Evolutionary conservation across 305 asterid species (phyloP), one percentile per base, ranked within the genome.

Genomic region (Plantago lanceolata): DNA sequence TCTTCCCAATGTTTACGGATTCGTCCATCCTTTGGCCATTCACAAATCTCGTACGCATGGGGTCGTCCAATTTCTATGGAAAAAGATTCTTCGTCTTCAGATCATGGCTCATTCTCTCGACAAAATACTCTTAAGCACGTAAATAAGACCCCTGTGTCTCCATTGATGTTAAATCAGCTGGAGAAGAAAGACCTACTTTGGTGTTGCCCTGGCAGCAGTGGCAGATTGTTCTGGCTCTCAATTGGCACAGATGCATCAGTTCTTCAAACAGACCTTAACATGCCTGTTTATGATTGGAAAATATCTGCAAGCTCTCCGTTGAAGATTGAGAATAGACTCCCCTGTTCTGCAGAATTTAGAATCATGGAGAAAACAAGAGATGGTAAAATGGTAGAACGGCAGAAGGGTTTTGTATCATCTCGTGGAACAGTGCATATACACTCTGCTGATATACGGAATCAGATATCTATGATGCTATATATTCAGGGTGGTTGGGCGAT

Each of bases 211-310:
- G 81, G 89, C 63, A 76, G 82, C 67, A 75, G 73, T 75, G 96
- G 91, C 58, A 79, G 84, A 76, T 79, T 76, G 57, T 83, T 85
- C 79, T 94, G 99, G 99, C 87, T 90, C 75, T 83, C 94, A 57
- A 60, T 94, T 57, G 89, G 89, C 68, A 82, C 88, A 33, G 99
- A 94, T 76, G 96, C 99, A 48, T 84, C 99, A 29, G 88, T 88
- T 85, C 96, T 88, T 69, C 95, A 86, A 52, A 83, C 97, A 65
- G 96, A 91, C 71, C 93, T 90, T 56, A 94, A 83, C 73, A 61
- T 77, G 62, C 96, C 99, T 44, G 95, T 90, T 64, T 88, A 85
- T 83, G 99, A 94, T 80, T 94, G 99, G 99, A 90, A 78, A 79
- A 79, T 94, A 81, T 94, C 99, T 19, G 78, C 86, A 65, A 86